A percentile compares a stretch with the other conserved stretches of the same genome.
phyloP scores from a whole-genome alignment of 192 early-diverging fungal species.

The Backusella circina region DNA sequence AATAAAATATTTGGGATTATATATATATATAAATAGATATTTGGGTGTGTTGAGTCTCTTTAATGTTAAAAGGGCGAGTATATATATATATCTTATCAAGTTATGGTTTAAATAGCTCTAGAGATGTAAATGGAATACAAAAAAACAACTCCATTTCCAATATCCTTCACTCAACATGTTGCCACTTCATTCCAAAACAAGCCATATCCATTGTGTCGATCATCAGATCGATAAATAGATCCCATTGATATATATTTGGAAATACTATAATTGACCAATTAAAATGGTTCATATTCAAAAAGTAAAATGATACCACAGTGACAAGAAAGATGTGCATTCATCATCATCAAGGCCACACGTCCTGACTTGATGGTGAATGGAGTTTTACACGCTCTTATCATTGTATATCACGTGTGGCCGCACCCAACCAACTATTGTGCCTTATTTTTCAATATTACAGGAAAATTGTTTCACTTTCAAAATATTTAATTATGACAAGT shows the following conservation, averaged over 20 bases:
- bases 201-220: no score
- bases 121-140: background rate
- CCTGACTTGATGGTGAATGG: background rate
- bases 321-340: background rate
- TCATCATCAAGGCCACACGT: no score
- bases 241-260: background rate
- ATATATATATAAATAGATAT: background rate
- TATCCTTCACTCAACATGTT: no score
- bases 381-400: background rate
- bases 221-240: no score
- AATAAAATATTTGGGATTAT: background rate
- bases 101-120: background rate
- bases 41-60: background rate
- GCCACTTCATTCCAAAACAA: no score
- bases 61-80: no score
- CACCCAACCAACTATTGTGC: background rate
- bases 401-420: background rate
- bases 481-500: background rate
- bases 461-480: slow-evolving; percentile 1
- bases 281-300: background rate
- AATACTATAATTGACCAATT: background rate
- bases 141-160: background rate
- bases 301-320: background rate
- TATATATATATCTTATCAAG: no score
- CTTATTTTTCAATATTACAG: background rate